Base-by-base conservation (phyloP, 2,329 filamentous ascomycete species). In the Verticillium zaregamsianum region DNA sequence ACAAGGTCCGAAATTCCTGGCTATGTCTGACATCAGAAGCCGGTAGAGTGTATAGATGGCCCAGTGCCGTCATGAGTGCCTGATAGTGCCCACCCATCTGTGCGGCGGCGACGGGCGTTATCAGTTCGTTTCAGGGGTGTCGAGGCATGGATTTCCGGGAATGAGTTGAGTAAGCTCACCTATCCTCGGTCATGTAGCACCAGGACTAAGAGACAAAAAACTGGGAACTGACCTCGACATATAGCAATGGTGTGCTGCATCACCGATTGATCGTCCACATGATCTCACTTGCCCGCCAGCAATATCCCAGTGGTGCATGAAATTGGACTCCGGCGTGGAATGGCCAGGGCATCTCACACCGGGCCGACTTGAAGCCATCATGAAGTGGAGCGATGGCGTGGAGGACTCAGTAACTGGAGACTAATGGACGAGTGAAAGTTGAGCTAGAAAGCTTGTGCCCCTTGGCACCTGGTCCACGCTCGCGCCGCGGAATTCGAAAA, bases 81-180 rank as follows among this genome's bases (percentile, higher is more conserved):
- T 52, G 45, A 7, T 52, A 20, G 20, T 52, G 45, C 45, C 45
- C 45, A 20, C 23, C 45, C 45, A 52, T 52, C 45, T 52, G n/a
- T 52, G 45, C n/a, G 20, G 45, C 23, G 45, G 45, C 12, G 45
- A 52, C 45, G 45, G 45, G 45, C 55, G 61, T 6, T 40, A 59
- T 3, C 49, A 49, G 11, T 57, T 63, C 15, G 55, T 59, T 23
- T 40, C 23, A 23, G 57, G 58, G 20, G 54, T 61, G 23, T 58
- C 25, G 25, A 31, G 31, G 25, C 54, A 55, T 55, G 54, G 54
- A 31, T 17, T 7, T 25, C 8, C 54, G 28, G 14, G 54, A 55
- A 55, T 55, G 25, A 14, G 25, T 55, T 33, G 31, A 55, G 54
- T 55, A 55, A 33, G 54, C 54, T 31, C 20, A 31, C 23, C 20